Percentiles rank a stretch among this genome's conserved stretches.
phyloP scores from a whole-genome alignment of 371 early-diverging fungal species.

The Coemansia sp. region DNA sequence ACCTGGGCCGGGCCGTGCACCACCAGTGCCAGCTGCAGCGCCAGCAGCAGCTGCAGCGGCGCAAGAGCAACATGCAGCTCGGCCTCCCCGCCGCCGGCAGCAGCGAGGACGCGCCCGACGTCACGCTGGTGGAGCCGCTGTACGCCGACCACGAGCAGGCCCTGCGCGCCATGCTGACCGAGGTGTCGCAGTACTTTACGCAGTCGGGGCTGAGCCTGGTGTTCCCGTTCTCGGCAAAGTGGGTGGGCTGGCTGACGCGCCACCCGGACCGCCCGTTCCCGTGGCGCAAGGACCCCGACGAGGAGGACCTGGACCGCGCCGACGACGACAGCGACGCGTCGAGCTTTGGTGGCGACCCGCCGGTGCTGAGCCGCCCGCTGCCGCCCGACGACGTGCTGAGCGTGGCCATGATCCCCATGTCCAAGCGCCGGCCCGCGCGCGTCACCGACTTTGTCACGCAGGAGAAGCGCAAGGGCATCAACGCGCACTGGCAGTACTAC shows the following conservation, averaged over 20 bases:
- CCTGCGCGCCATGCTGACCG: conserved; percentile 35
- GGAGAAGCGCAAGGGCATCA: conserved; percentile 45
- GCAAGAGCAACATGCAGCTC: conserved; percentile 51
- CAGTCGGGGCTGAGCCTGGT: conserved; percentile 43
- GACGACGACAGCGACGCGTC: conserved; percentile 40
- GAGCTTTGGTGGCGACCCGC: conserved; percentile 44
- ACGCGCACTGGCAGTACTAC: conserved; percentile 51
- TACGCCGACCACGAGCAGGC: conserved; percentile 35
- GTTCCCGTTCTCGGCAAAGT: conserved; percentile 47
- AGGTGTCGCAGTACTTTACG: conserved; percentile 46
- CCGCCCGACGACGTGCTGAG: conserved; percentile 45
- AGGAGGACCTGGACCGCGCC: conserved; percentile 11
- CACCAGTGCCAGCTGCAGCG: conserved; percentile 42
- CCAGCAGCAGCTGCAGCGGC: conserved; percentile 38
- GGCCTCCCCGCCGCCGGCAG: conserved; percentile 15
- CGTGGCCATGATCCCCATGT: conserved; percentile 47
- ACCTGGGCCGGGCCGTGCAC: conserved; percentile 41
- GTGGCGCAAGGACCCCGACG: conserved; percentile 46
- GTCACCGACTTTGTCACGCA: conserved; percentile 47
- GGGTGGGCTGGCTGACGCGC: conserved; percentile 45
- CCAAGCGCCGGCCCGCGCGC: conserved; percentile 37
- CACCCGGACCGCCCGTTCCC: conserved; percentile 47
- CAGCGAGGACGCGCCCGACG: conserved; percentile 8
- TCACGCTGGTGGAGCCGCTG: conserved; percentile 2
- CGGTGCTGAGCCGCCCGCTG: conserved; percentile 38